Evolutionary conservation across 2,329 filamentous ascomycete species (phyloP).

Genomic region (Arthroderma uncinatum): DNA sequence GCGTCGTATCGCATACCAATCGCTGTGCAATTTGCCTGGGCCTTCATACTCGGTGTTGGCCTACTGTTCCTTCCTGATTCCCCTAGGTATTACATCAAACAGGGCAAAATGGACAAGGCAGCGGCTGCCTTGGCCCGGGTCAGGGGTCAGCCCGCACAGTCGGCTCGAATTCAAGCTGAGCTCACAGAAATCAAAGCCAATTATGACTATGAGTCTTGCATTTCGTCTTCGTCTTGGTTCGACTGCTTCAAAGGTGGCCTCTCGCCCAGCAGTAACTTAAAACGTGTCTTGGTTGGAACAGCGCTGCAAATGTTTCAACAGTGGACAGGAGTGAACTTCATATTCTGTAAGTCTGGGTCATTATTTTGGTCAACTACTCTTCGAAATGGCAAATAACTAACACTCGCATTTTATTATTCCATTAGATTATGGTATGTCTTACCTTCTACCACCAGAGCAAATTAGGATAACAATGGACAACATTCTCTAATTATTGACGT

Average conservation of each 20-base stretch:
- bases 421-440: constrained; percentile 8
- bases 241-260: constrained; percentile 42
- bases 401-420: too few relatives aligned
- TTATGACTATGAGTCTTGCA: constrained; percentile 38
- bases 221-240: constrained; percentile 34
- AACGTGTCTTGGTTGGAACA: constrained; percentile 57
- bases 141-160: constrained; percentile 37
- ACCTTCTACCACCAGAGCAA: background rate
- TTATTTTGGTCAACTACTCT: too few relatives aligned
- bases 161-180: constrained; percentile 38
- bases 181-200: constrained; percentile 43
- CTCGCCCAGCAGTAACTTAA: constrained; percentile 46
- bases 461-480: too few relatives aligned
- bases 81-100: constrained; percentile 30
- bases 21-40: constrained; percentile 53
- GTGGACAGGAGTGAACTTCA: constrained; percentile 65
- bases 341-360: constrained; percentile 24
- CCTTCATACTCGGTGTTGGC: constrained; percentile 45
- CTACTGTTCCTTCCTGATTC: constrained; percentile 46
- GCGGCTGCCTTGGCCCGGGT: constrained; percentile 21
- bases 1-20: constrained; percentile 53
- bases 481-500: background rate
- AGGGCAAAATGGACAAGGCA: constrained; percentile 17
- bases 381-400: too few relatives aligned
- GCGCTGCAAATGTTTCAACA: constrained; percentile 67